Evolutionary conservation across 202 grass and related monocot genomes (phyloP), one percentile per base, ranked within the genome.

Genomic region (Brachypodium distachyon): DNA sequence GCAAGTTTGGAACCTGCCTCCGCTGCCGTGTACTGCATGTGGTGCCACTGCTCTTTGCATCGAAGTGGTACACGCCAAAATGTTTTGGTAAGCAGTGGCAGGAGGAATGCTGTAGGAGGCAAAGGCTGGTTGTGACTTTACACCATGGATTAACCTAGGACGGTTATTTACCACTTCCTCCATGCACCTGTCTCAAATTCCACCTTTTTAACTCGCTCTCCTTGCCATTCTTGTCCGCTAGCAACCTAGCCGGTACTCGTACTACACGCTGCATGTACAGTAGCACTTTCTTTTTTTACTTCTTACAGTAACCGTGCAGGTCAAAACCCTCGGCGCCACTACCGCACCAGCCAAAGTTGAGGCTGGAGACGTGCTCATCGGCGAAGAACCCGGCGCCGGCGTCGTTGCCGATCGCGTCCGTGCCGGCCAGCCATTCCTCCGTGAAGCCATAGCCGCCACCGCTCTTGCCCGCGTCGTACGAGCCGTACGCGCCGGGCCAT

Each of bases 311-410:
- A 72, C 41, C 56, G 1, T 18, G 39, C 48, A 50, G 64, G 51
- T 76, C 62, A 84, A 76, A 81, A 77, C 43, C 74, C 19, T 73
- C 84, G 8, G 44, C n/a, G 64, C 52, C 79, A 47, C 61, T 85
- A 37, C 78, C 61, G 18, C 80, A 93, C 91, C 91, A 93, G 47
- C 81, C 57, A 6, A 93, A 81, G 77, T 62, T 79, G 48, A 87
- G 46, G 81, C 52, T 82, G 41, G 84, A 34, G 9, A 58, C 73
- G 34, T 89, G 80, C n/a, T 84, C 90, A 6, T 89, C 84, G 18
- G 81, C 32, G 72, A 89, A 89, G 76, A 89, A 81, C 4, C 53
- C 51, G n/a, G 48, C 25, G 71, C 55, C 59, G 43, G 74, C 81
- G 76, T 80, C 81, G 76, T 38, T 75, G 70, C 44, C 61, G 22